Conservation (phyloP, 1,284 basidiomycete genomes). For the Takashimella tepidaria region DNA sequence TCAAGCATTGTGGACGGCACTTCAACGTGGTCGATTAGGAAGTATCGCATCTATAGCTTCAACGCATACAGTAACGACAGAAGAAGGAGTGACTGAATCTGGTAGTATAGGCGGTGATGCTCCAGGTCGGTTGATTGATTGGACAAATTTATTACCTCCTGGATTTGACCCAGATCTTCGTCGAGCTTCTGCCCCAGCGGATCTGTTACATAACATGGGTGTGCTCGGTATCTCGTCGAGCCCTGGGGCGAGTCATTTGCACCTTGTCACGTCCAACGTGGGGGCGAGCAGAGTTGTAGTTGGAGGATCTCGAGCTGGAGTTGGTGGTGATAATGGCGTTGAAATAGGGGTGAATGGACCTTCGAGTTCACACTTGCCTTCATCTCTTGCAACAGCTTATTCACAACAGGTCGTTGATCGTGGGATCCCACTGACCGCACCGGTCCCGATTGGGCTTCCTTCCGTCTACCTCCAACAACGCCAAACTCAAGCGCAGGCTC, state of each 20-base stretch:
- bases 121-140: neutral
- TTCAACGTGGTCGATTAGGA: conserved; percentile 35
- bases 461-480: neutral
- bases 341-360: too few species aligned
- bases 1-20: conserved; percentile 25
- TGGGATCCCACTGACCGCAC: neutral
- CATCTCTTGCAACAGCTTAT: conserved; percentile 7
- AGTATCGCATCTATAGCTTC: conserved; percentile 29
- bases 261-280: neutral
- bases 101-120: conserved; percentile 18
- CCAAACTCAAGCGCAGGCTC: neutral
- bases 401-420: neutral
- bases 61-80: conserved; percentile 21
- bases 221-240: conserved; percentile 21
- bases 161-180: conserved; percentile 27
- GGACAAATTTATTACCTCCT: conserved; percentile 8
- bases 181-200: conserved; percentile 26
- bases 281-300: too few species aligned
- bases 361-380: conserved; percentile 5
- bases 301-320: neutral
- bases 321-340: neutral
- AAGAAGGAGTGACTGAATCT: conserved; percentile 22
- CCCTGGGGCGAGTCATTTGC: neutral
- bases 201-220: conserved; percentile 26
- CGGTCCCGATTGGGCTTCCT: neutral